These are phyloP conservation scores for Cordyceps pruinosa DNA, from an alignment of 2,329 filamentous ascomycete genomes.

Conservation along the genomic window DNA sequence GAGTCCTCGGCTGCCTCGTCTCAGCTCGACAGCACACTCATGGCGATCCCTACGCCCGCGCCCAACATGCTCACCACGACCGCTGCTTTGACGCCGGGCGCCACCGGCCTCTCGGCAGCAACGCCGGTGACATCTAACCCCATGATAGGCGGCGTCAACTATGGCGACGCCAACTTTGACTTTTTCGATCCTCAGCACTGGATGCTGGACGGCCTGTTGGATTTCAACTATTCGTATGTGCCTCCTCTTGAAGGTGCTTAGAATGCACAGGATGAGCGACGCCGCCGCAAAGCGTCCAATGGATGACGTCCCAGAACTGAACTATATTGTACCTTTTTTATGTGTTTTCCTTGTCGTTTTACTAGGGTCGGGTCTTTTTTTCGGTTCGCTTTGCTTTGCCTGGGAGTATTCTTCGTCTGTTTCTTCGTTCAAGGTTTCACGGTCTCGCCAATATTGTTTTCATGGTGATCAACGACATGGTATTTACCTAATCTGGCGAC, in stretches of 20 bases:
- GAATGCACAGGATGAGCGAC: constrained; percentile 1
- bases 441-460: constrained; percentile 6
- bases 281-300: background rate
- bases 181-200: constrained; percentile 91
- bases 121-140: constrained; percentile 33
- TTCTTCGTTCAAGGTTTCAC: background rate
- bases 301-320: background rate
- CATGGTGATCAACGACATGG: constrained; percentile 8
- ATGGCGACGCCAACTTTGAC: constrained; percentile 67
- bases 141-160: constrained; percentile 46
- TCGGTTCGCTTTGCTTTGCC: background rate
- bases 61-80: constrained; percentile 43
- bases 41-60: constrained; percentile 32
- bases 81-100: constrained; percentile 46
- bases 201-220: constrained; percentile 81
- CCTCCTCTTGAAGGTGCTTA: constrained; percentile 48
- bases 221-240: constrained; percentile 65
- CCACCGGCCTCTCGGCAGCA: constrained; percentile 35
- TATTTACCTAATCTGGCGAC: constrained; percentile 7
- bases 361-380: background rate
- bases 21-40: constrained; percentile 54
- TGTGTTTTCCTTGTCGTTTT: background rate
- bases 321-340: background rate
- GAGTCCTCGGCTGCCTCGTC: constrained; percentile 65
- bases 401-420: constrained; percentile 1